A percentile compares a stretch with the other conserved stretches of the same genome.
Evolutionary conservation across 352 stramenopile genomes (phyloP).

Genomic region (Globisporangium cylindrosporum): DNA sequence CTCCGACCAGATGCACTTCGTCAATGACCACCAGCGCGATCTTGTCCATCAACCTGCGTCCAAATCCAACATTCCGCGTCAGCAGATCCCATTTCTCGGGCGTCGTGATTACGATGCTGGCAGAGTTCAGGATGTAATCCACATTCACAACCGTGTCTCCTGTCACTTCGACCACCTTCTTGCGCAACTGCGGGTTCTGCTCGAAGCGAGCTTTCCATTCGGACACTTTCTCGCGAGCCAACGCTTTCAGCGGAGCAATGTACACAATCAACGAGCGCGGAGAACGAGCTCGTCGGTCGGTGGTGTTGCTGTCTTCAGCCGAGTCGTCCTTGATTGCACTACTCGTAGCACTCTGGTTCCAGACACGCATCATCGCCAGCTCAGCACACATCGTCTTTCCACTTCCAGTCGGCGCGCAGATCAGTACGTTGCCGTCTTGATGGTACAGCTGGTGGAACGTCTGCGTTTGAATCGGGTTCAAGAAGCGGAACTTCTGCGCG

Average conservation of each 20-base stretch:
- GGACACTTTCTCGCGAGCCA: constrained; percentile 94
- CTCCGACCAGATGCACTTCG: constrained; percentile 97
- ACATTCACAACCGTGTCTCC: constrained; percentile 95
- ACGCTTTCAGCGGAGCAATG: constrained; percentile 96
- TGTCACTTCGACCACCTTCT: constrained; percentile 96
- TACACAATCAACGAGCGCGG: constrained; percentile 90
- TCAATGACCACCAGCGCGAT: constrained; percentile 94
- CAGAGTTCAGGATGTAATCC: constrained; percentile 84
- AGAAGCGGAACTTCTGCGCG: constrained; percentile 79
- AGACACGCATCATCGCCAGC: constrained; percentile 95
- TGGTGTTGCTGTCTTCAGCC: neutral
- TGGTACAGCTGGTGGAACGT: constrained; percentile 98
- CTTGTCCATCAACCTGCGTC: constrained; percentile 60
- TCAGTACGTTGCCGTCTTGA: constrained; percentile 93
- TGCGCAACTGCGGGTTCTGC: constrained; percentile 64
- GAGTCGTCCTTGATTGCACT: neutral
- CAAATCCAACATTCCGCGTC: constrained; percentile 86
- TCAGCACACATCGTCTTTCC: constrained; percentile 98
- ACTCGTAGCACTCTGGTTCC: constrained; percentile 42
- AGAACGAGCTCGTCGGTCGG: neutral
- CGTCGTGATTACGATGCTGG: constrained; percentile 97
- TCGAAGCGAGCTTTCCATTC: constrained; percentile 96
- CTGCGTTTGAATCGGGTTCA: constrained; percentile 97
- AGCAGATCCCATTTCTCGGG: constrained; percentile 98
- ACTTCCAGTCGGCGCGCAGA: constrained; percentile 96